Conservation (phyloP, 768 basidiomycete genomes). For the Podaxis sp. region DNA sequence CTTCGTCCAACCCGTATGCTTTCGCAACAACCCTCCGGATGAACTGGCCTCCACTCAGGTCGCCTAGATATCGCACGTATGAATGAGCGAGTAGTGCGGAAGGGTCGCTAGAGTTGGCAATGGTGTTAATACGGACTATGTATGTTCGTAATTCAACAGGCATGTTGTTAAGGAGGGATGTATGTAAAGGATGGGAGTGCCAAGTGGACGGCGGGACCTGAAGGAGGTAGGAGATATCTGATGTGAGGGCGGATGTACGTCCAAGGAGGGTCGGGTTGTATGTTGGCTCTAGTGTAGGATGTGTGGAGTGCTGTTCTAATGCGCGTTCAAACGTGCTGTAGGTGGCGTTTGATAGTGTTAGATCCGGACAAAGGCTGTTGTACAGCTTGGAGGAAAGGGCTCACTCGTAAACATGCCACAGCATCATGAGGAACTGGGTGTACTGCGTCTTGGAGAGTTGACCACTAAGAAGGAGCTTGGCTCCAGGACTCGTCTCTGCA, state of each 20-base stretch:
- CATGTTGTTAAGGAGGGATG: slow-evolving; percentile 46
- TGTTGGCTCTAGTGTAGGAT: slow-evolving; percentile 64
- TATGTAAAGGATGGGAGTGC: slow-evolving; percentile 56
- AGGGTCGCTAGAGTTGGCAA: slow-evolving; percentile 45
- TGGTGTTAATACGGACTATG: slow-evolving; percentile 48
- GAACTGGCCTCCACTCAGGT: slow-evolving; percentile 76
- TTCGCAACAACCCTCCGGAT: slow-evolving; percentile 63
- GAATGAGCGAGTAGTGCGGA: slow-evolving; percentile 69
- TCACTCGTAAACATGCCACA: slow-evolving; percentile 80
- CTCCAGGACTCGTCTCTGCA: slow-evolving; percentile 58
- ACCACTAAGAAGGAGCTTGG: slow-evolving; percentile 56
- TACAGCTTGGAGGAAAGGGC: slow-evolving; percentile 21
- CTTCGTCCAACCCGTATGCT: slow-evolving; percentile 61
- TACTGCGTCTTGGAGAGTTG: slow-evolving; percentile 65
- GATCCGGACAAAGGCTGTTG: neutral
- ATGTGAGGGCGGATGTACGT: slow-evolving; percentile 56
- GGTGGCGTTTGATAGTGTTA: neutral
- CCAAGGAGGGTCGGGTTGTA: slow-evolving; percentile 71
- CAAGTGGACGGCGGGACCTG: slow-evolving; percentile 51
- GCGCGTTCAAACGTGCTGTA: slow-evolving; percentile 55
- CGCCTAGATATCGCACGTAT: slow-evolving; percentile 82
- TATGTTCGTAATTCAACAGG: slow-evolving; percentile 47
- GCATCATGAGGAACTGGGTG: slow-evolving; percentile 68
- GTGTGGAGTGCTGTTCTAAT: slow-evolving; percentile 57
- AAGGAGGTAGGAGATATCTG: slow-evolving; percentile 68